Conservation (phyloP, 2,329 filamentous ascomycete species). For the Scedosporium minutisporum region DNA sequence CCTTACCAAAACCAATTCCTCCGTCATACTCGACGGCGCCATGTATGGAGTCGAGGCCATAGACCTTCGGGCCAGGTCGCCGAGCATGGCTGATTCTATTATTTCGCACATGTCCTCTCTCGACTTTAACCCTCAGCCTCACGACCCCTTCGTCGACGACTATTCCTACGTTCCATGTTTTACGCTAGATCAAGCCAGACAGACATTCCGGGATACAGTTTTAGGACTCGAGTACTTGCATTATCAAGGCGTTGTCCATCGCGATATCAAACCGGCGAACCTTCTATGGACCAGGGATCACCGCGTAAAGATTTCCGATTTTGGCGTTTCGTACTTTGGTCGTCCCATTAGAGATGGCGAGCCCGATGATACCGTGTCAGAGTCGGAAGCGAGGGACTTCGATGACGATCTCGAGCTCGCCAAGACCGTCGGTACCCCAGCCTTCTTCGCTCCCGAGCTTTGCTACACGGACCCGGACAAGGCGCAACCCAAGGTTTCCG, state of each 20-base stretch:
- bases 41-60: conserved; percentile 65
- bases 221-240: conserved; percentile 89
- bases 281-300: conserved; percentile 77
- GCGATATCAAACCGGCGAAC: conserved; percentile 84
- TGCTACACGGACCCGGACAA: conserved; percentile 74
- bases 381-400: conserved; percentile 76
- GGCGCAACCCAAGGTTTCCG: conserved; percentile 69
- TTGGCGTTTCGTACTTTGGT: conserved; percentile 95
- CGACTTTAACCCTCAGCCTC: conserved; percentile 45
- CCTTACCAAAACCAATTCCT: conserved; percentile 41
- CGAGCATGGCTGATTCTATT: conserved; percentile 72
- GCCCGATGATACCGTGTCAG: conserved; percentile 61
- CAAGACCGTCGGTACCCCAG: conserved; percentile 94
- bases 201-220: conserved; percentile 84
- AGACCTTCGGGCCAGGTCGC: conserved; percentile 55
- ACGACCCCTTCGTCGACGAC: conserved; percentile 70
- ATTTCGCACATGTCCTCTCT: conserved; percentile 61
- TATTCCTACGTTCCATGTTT: conserved; percentile 90
- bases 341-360: conserved; percentile 77
- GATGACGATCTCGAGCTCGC: conserved; percentile 94
- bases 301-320: conserved; percentile 94
- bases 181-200: conserved; percentile 72
- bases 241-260: conserved; percentile 75
- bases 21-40: conserved; percentile 60
- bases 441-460: conserved; percentile 93